Conservation (phyloP, 208 protist genomes). For the Acanthamoeba triangularis region DNA sequence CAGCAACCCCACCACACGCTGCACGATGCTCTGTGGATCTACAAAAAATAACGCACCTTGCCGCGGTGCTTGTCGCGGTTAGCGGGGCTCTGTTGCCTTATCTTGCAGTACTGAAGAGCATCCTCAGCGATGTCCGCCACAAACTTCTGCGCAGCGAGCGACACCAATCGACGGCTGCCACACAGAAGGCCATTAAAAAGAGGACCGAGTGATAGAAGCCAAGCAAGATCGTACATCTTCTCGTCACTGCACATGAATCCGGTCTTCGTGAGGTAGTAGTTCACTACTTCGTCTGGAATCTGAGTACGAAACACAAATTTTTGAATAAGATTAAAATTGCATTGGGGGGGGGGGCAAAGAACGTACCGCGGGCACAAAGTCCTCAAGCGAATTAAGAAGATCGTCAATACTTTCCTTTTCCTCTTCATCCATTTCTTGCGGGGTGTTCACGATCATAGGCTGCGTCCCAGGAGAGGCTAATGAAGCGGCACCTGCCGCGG, state of each 20-base stretch:
- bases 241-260: slow-evolving; percentile 85
- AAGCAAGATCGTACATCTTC: slow-evolving; percentile 83
- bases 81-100: slow-evolving; percentile 77
- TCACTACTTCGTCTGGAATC: slow-evolving; percentile 86
- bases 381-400: slow-evolving; percentile 79
- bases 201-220: too few relatives aligned
- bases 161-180: slow-evolving; percentile 84
- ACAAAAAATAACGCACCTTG: too few relatives aligned
- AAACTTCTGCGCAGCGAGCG: slow-evolving; percentile 87
- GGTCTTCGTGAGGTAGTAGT: slow-evolving; percentile 85
- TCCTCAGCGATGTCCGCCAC: slow-evolving; percentile 84
- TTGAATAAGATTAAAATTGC: too few relatives aligned
- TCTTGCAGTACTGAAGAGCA: slow-evolving; percentile 83
- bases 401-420: slow-evolving; percentile 74
- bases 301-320: slow-evolving; percentile 70
- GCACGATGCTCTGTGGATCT: too few relatives aligned
- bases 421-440: slow-evolving; percentile 36
- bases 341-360: neutral
- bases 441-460: slow-evolving; percentile 4
- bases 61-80: slow-evolving; percentile 1
- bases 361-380: slow-evolving; percentile 79
- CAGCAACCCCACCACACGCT: too few relatives aligned
- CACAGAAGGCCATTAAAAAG: too few relatives aligned
- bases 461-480: neutral
- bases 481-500: neutral